These are phyloP conservation scores for Cyclotella atomus DNA, from an alignment of 108 stramenopile genomes.

Conservation along the genomic window DNA sequence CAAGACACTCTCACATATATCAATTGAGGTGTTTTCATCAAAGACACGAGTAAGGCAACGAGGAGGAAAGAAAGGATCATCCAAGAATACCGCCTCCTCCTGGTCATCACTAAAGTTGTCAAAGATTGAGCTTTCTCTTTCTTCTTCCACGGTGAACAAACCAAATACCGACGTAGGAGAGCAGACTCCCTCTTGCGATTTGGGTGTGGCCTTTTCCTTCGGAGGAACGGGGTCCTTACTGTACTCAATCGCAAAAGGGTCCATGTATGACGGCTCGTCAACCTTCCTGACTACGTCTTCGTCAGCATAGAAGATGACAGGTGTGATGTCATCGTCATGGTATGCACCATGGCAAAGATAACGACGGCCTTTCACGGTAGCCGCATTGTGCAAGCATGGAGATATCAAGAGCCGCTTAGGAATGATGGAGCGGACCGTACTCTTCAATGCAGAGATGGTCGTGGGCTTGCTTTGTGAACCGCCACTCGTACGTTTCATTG, in stretches of 20 bases:
- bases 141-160: slow-evolving; percentile 12
- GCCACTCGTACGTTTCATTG: neutral
- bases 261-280: neutral
- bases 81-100: slow-evolving; percentile 5
- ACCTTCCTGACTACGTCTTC: neutral
- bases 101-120: neutral
- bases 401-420: neutral
- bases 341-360: neutral
- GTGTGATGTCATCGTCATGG: slow-evolving; percentile 7
- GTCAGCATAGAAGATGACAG: slow-evolving; percentile 15
- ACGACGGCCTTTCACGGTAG: neutral
- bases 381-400: neutral
- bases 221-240: neutral
- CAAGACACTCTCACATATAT: neutral
- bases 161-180: neutral
- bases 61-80: slow-evolving; percentile 18
- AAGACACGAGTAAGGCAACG: slow-evolving; percentile 11
- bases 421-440: neutral
- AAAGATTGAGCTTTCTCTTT: slow-evolving; percentile 1
- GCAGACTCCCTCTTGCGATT: neutral
- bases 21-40: slow-evolving; percentile 2
- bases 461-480: neutral
- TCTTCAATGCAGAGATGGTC: neutral
- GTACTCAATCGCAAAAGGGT: slow-evolving; percentile 15
- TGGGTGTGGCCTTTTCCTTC: neutral